Base-by-base conservation (phyloP, 768 basidiomycete genomes). In the Hysterangium stoloniferum region DNA sequence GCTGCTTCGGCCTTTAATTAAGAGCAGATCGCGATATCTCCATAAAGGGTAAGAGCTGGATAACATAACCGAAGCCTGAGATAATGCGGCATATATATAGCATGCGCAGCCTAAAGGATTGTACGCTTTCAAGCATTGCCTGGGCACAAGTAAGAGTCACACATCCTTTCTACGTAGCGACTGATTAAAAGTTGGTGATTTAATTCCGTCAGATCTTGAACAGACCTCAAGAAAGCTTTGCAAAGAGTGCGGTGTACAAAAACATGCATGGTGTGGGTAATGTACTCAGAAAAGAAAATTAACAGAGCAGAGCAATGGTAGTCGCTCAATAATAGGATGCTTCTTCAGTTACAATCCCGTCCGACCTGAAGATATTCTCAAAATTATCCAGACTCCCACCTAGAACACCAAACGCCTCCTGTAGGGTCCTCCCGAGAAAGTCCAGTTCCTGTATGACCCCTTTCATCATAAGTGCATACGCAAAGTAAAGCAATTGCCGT, bases 401-500 rank as follows among this genome's bases (percentile, higher is more conserved):
- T 55, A 96, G 91, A 4, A 94, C 89, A 8, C 95, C 95, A 64
- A 96, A 99, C 8, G 89, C 84, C 45, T 82, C 79, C 62, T 98
- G 95, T 53, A 95, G 70, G 22, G 80, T 86, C 33, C 66, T 66
- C 0, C 96, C 95, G 1, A 98, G 71, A 46, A 69, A 76, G 48
- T 96, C 91, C 12, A 99, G 75, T 60, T 97, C 91, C 45, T 79
- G 75, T 7, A 93, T 96, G 33, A 96, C 87, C 6, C 92, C 91
- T 63, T 90, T 86, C 91, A 96, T 94, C 48, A 89, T 86, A 53
- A 93, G 71, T 0, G 89, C 89, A 58, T 97, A 98, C 1, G 92
- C 93, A 58, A 95, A 94, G 68, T 90, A 97, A 17, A 98, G 73
- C 3, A 99, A 71, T 57, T 96, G 87, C 17, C 83, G 72, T 1